Conservation (phyloP, 257 asterid genomes). For the Solanum sitiens region DNA sequence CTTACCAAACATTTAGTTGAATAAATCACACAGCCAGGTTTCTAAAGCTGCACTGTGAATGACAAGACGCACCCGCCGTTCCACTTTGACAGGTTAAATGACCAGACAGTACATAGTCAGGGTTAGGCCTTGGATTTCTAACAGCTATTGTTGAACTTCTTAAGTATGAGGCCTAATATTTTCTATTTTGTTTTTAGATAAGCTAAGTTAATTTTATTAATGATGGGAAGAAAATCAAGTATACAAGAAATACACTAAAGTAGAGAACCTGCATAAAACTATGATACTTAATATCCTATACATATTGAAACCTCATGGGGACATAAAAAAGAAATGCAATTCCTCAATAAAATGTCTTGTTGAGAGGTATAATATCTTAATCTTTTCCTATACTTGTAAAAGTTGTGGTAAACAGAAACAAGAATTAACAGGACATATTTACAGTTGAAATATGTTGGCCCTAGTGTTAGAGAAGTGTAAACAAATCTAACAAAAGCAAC, state of each 20-base stretch:
- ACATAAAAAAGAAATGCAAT: background rate
- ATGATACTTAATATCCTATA: background rate
- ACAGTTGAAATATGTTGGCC: background rate
- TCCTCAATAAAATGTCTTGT: background rate
- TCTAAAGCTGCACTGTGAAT: background rate
- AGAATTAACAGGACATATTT: background rate
- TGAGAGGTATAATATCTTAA: background rate
- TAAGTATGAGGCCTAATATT: background rate
- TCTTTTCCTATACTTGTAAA: background rate
- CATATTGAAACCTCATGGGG: background rate
- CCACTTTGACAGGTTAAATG: background rate
- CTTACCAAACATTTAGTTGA: background rate
- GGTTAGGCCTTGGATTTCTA: background rate
- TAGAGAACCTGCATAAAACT: background rate
- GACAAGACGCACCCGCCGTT: background rate
- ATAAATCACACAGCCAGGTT: background rate
- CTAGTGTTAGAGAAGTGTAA: background rate
- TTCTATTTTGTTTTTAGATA: background rate
- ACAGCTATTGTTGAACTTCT: background rate
- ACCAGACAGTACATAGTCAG: background rate
- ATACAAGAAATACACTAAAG: background rate
- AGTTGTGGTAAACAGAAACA: background rate
- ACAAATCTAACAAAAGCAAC: background rate
- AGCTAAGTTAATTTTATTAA: background rate
- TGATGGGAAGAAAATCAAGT: background rate